Percentiles rank a stretch among this genome's conserved stretches.
phyloP scores from a whole-genome alignment of 441 rosid species.

The Pelargonium australe region DNA sequence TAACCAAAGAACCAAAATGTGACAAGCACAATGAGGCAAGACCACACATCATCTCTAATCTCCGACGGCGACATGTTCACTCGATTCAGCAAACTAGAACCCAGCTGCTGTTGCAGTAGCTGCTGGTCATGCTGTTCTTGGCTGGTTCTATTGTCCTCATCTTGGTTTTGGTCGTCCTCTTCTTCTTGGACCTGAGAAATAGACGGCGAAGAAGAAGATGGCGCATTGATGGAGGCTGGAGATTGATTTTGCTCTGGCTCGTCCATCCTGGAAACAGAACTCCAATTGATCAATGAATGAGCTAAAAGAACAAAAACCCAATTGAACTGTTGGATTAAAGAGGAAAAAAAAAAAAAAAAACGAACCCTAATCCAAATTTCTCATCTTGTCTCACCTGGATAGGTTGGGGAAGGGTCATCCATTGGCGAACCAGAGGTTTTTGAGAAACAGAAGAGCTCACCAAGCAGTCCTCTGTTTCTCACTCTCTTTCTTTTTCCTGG shows the following conservation, averaged over 20 bases:
- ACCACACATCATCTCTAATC: slow-evolving; percentile 39
- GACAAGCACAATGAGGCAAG: slow-evolving; percentile 28
- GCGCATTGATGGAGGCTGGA: slow-evolving; percentile 8
- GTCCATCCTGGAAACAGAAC: slow-evolving; percentile 18
- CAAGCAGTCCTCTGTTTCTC: slow-evolving; percentile 18
- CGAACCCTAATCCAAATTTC: not conserved
- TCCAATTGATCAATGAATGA: not conserved
- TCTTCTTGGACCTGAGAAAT: slow-evolving; percentile 27
- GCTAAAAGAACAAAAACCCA: not conserved
- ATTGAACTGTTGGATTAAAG: not conserved
- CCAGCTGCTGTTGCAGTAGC: slow-evolving; percentile 10
- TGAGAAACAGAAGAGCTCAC: not conserved
- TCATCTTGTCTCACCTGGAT: not conserved
- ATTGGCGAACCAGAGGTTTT: slow-evolving; percentile 12
- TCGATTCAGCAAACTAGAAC: slow-evolving; percentile 23
- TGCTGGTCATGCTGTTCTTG: slow-evolving; percentile 5
- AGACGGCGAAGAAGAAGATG: slow-evolving; percentile 10
- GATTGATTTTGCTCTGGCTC: slow-evolving; percentile 13
- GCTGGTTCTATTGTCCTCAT: slow-evolving; percentile 10
- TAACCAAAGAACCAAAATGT: slow-evolving; percentile 49
- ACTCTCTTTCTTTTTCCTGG: not conserved
- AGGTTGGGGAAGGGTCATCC: slow-evolving; percentile 6
- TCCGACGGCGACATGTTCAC: slow-evolving; percentile 25
- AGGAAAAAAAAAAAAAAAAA: not conserved
- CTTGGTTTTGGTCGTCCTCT: slow-evolving; percentile 9